Percentiles rank a stretch among this genome's conserved stretches.
These are phyloP conservation scores for Aspergillus aculeatinus DNA, from an alignment of 2,329 filamentous ascomycete species.

Conservation along the genomic window DNA sequence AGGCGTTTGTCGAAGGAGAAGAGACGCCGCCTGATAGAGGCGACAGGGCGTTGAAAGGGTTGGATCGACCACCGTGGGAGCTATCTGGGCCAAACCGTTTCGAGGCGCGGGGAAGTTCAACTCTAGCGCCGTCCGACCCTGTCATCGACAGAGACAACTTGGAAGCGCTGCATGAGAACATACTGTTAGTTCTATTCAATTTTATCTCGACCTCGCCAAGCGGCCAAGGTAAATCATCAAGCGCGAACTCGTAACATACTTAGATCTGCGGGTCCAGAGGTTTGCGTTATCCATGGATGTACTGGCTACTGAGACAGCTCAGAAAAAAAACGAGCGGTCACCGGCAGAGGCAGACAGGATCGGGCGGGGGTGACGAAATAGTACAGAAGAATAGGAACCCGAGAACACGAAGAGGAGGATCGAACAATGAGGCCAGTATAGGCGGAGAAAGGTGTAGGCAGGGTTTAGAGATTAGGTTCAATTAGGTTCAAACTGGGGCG, in stretches of 20 bases:
- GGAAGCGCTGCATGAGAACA: slow-evolving; percentile 61
- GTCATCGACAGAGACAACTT: slow-evolving; percentile 88
- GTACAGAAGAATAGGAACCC: slow-evolving; percentile 16
- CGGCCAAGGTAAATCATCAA: slow-evolving; percentile 2
- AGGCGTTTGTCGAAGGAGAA: slow-evolving; percentile 74
- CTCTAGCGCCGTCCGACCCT: slow-evolving; percentile 56
- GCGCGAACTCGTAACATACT: slow-evolving; percentile 38
- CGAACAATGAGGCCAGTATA: not conserved
- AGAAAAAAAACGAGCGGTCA: slow-evolving; percentile 37
- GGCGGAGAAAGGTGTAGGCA: not conserved
- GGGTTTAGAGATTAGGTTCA: slow-evolving; percentile 7
- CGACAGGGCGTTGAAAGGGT: slow-evolving; percentile 75
- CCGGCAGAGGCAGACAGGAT: slow-evolving; percentile 25
- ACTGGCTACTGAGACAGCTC: slow-evolving; percentile 34
- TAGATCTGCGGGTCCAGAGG: slow-evolving; percentile 51
- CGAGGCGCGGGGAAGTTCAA: slow-evolving; percentile 62
- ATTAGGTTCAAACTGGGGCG: slow-evolving; percentile 7
- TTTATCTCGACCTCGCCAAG: not conserved
- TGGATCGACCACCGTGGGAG: slow-evolving; percentile 70
- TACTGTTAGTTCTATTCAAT: slow-evolving; percentile 10
- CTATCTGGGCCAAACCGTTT: slow-evolving; percentile 74
- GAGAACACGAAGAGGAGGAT: not conserved
- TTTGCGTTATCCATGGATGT: slow-evolving; percentile 51
- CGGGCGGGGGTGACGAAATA: not conserved
- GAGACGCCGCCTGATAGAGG: slow-evolving; percentile 67